Evolutionary conservation across 1,139 yeast genomes (phyloP).

Genomic region (Pichiaceae sp.): DNA sequence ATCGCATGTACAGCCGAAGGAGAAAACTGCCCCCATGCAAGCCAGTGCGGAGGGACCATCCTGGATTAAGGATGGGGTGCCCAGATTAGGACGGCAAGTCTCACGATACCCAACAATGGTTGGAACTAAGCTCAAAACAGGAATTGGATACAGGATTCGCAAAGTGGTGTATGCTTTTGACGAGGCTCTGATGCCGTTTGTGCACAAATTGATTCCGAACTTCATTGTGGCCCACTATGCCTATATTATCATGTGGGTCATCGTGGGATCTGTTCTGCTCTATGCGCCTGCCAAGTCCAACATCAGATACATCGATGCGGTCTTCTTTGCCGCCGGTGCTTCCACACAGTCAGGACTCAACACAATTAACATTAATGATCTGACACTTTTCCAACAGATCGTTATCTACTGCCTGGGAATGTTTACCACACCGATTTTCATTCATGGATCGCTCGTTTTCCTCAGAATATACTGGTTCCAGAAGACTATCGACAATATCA

Average conservation of each 20-base stretch:
- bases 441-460: conserved; percentile 72
- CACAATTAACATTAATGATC: conserved; percentile 56
- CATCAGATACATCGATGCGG: conserved; percentile 63
- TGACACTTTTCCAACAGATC: conserved; percentile 72
- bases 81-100: not conserved
- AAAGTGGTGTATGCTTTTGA: conserved; percentile 20
- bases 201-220: conserved; percentile 52
- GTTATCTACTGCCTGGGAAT: conserved; percentile 50
- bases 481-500: conserved; percentile 75
- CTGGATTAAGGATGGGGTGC: not conserved
- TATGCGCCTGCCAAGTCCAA: conserved; percentile 73
- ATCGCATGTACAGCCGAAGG: too few relatives aligned
- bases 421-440: conserved; percentile 80
- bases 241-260: conserved; percentile 44
- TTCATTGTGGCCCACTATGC: conserved; percentile 75
- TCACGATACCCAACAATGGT: conserved; percentile 2
- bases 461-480: conserved; percentile 89
- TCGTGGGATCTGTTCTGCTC: conserved; percentile 63
- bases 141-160: conserved; percentile 20
- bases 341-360: conserved; percentile 90
- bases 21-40: too few relatives aligned
- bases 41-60: too few relatives aligned
- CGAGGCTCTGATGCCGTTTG: conserved; percentile 35
- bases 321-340: conserved; percentile 70
- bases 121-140: conserved; percentile 9